A percentile compares a stretch with the other conserved stretches of the same genome.
Evolutionary conservation across 306 rosid species (phyloP).

Genomic region (Prunus padus): DNA sequence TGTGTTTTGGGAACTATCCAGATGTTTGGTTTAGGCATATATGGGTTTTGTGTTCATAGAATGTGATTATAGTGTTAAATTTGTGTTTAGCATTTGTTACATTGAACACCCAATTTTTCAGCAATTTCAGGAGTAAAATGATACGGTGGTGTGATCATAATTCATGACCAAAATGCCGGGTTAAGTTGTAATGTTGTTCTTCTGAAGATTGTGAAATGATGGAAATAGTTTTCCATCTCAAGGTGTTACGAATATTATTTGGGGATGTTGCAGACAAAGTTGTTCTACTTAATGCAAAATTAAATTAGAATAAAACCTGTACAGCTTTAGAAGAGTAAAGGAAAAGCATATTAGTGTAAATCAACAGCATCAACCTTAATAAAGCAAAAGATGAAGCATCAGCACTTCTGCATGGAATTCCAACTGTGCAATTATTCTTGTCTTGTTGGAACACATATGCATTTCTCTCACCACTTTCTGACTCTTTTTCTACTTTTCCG

Average conservation of each 20-base stretch:
- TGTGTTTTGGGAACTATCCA: conserved; percentile 6
- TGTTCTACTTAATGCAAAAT: not conserved
- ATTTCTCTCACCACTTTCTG: conserved; percentile 6
- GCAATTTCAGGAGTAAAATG: not conserved
- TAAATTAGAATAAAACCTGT: conserved; percentile 10
- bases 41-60: not conserved
- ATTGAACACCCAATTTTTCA: not conserved
- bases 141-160: too few species aligned
- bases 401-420: conserved; percentile 9
- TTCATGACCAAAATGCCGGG: not conserved
- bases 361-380: conserved; percentile 22
- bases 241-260: not conserved
- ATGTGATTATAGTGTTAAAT: not conserved
- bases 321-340: conserved; percentile 4
- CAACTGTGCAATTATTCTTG: conserved; percentile 25
- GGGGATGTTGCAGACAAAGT: conserved; percentile 2
- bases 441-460: conserved; percentile 6
- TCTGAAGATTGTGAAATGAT: conserved; percentile 4
- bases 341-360: conserved; percentile 12
- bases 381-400: conserved; percentile 20
- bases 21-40: not conserved
- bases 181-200: not conserved
- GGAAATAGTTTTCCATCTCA: not conserved
- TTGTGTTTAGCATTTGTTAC: not conserved
- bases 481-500: not conserved